Percentiles rank a stretch among this genome's conserved stretches.
phyloP scores from a whole-genome alignment of 257 asterid genomes.

The Lithospermum erythrorhizon region DNA sequence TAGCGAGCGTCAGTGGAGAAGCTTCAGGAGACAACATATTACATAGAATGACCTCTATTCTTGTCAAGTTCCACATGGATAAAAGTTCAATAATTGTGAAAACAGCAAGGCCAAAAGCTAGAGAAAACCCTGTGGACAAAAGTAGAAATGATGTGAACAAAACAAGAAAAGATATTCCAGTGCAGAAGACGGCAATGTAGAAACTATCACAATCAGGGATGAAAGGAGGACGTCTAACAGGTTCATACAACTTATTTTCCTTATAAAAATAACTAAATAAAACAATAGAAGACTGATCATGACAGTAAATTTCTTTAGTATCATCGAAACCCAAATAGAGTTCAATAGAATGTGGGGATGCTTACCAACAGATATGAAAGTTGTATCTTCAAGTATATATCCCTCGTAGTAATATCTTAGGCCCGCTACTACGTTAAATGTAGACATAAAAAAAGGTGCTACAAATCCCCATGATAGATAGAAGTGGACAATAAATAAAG shows the following conservation, averaged over 20 bases:
- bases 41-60: conserved; percentile 91
- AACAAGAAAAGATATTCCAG: neutral
- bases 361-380: conserved; percentile 57
- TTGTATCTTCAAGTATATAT: conserved; percentile 40
- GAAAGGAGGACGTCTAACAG: neutral
- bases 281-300: neutral
- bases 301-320: neutral
- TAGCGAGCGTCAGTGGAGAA: conserved; percentile 74
- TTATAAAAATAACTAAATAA: neutral
- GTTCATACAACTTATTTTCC: neutral
- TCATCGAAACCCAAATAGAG: neutral
- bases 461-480: conserved; percentile 97
- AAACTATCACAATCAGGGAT: neutral
- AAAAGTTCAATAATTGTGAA: conserved; percentile 76
- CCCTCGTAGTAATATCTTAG: conserved; percentile 45
- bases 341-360: conserved; percentile 6
- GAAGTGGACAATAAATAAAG: conserved; percentile 81
- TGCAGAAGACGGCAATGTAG: neutral
- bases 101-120: conserved; percentile 41
- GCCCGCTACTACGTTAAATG: conserved; percentile 65
- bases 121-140: conserved; percentile 44
- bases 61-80: conserved; percentile 97
- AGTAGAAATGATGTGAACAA: conserved; percentile 1
- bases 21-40: conserved; percentile 94
- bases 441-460: conserved; percentile 66